Base-by-base conservation (phyloP, 23 red algal genomes). In the Chondrus crispus region DNA sequence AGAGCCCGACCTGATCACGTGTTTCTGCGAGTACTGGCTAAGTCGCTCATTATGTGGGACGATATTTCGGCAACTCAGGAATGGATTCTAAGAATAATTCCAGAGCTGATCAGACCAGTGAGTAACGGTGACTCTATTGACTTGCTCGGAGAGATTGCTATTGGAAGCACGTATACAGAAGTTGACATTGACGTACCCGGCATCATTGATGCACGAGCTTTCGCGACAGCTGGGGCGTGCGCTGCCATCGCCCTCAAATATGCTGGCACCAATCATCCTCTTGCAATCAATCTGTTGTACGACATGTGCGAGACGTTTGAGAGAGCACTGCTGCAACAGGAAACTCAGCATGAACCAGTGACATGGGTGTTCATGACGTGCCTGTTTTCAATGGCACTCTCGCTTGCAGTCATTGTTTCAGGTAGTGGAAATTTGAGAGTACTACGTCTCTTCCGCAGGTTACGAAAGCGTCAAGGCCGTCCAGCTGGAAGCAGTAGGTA, bases 21-120 rank as follows among this genome's bases (percentile, higher is more conserved):
- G 20, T 82, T 89, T 30, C 46, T 98, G 68, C 80, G 88, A 18
- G 41, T 94, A 8, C 53, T 98, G 46, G 75, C 78, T 5, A 85
- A 63, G 24, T 87, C 85, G 63, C 46, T 98, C n/a, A 98, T 98
- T 46, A 58, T 95, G 48, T 98, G 96, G 96, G 96, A 98, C 62
- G 82, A 80, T 19, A 89, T 98, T 39, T 14, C 54, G 14, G 70
- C 96, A 14, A 48, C 75, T 4, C 35, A 42, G 29, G 74, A 53
- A 52, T 98, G 88, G 90, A 36, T 98, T 28, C 43, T 81, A 10
- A 87, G 58, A 35, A 54, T 48, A 10, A 52, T 95, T 69, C 93
- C 93, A 13, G 68, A 36, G 9, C 62, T 93, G 3, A 54, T 98
- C 89, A 53, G 51, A 46, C 82, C 90, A 32, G 30, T 40, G 33